A percentile compares a stretch with the other conserved stretches of the same genome.
Evolutionary conservation across 805 yeast genomes (phyloP).

Genomic region (Novakomyces olei): DNA sequence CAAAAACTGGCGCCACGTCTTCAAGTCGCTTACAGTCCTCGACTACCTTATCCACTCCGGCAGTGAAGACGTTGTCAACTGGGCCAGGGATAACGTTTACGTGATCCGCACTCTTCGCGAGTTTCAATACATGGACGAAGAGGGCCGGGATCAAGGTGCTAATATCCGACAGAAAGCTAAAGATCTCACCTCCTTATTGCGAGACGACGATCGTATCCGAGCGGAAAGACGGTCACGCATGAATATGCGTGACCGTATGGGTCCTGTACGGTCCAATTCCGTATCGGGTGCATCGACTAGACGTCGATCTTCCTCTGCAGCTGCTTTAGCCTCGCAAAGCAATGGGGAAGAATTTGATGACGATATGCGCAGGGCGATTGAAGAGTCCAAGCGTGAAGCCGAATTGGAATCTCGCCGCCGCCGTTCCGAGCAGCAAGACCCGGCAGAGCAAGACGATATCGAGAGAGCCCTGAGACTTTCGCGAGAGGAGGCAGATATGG

Average conservation of each 20-base stretch:
- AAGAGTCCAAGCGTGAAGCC: constrained; percentile 58
- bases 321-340: no score
- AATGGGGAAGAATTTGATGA: constrained; percentile 13
- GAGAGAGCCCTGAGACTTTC: constrained; percentile 48
- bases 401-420: constrained; percentile 55
- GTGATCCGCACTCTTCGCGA: constrained; percentile 77
- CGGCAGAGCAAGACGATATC: constrained; percentile 36
- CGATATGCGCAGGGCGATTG: constrained; percentile 61
- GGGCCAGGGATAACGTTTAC: constrained; percentile 80
- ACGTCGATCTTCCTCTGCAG: no score
- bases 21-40: constrained; percentile 70
- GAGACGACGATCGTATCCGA: constrained; percentile 59
- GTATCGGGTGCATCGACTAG: no score
- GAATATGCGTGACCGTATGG: constrained; percentile 9
- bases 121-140: constrained; percentile 60
- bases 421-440: constrained; percentile 17
- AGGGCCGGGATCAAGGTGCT: constrained; percentile 68
- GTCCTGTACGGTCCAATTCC: no score
- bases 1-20: constrained; percentile 90
- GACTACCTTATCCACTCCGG: constrained; percentile 75
- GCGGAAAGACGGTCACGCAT: constrained; percentile 35
- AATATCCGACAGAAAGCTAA: constrained; percentile 70
- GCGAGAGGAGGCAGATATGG: constrained; percentile 48
- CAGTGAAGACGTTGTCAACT: constrained; percentile 65
- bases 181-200: constrained; percentile 56